Conservation (phyloP, 768 basidiomycete genomes). For the Termitomyces sp. region DNA sequence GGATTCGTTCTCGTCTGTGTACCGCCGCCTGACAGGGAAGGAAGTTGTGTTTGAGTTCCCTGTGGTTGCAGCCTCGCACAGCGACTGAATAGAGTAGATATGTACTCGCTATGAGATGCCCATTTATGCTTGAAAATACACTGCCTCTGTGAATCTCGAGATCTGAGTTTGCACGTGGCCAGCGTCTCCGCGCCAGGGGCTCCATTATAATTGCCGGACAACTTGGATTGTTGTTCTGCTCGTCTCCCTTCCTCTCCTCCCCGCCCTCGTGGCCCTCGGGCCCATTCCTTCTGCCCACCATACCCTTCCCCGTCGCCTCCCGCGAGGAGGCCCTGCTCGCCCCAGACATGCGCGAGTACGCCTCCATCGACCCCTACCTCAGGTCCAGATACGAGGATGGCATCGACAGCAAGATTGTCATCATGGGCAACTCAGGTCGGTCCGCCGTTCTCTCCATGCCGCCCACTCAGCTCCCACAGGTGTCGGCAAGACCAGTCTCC, state of each 20-base stretch:
- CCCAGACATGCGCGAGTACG: slow-evolving; percentile 50
- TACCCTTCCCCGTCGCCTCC: slow-evolving; percentile 15
- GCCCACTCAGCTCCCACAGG: slow-evolving; percentile 34
- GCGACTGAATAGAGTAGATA: slow-evolving; percentile 25
- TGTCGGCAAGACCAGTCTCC: slow-evolving; percentile 89
- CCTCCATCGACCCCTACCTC: slow-evolving; percentile 59
- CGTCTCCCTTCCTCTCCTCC: slow-evolving; percentile 23
- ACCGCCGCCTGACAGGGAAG: slow-evolving; percentile 93
- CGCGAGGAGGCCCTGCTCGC: slow-evolving; percentile 14
- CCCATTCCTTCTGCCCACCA: slow-evolving; percentile 16
- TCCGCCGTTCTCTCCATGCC: slow-evolving; percentile 10
- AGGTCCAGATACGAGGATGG: slow-evolving; percentile 73
- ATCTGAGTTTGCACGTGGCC: slow-evolving; percentile 27
- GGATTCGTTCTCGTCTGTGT: slow-evolving; percentile 97
- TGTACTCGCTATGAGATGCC: slow-evolving; percentile 19
- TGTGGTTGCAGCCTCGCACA: slow-evolving; percentile 65
- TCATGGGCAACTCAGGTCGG: slow-evolving; percentile 76
- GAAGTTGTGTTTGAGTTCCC: slow-evolving; percentile 95
- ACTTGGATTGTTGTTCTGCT: slow-evolving; percentile 25
- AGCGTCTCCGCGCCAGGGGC: slow-evolving; percentile 21
- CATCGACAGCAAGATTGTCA: slow-evolving; percentile 92
- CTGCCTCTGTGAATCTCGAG: slow-evolving; percentile 7
- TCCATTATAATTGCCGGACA: slow-evolving; percentile 15
- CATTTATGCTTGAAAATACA: slow-evolving; percentile 18
- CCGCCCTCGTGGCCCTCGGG: slow-evolving; percentile 45